A percentile compares a stretch with the other conserved stretches of the same genome.
These are phyloP conservation scores for Lachancea sp. DNA, from an alignment of 805 yeast genomes.

Conservation along the genomic window DNA sequence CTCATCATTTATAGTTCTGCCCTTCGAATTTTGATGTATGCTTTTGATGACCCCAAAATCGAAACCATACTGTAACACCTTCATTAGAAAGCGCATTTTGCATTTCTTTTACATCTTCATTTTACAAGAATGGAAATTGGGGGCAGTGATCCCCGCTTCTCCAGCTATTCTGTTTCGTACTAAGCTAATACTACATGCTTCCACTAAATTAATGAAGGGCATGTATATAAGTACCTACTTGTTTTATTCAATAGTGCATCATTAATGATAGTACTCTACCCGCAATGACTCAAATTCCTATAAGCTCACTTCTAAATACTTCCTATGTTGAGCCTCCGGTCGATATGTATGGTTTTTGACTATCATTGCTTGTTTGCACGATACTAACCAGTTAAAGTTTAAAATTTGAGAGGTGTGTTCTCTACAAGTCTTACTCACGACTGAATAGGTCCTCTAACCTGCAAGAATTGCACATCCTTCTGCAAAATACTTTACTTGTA, in stretches of 20 bases:
- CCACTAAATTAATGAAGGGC: not conserved
- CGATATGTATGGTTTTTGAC: conserved; percentile 4
- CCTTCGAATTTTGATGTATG: not conserved
- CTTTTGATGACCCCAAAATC: not conserved
- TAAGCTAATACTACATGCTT: not conserved
- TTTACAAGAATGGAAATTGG: not conserved
- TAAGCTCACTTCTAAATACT: conserved; percentile 18
- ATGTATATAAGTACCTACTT: not conserved
- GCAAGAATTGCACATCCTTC: not conserved
- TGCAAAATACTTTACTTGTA: conserved; percentile 11
- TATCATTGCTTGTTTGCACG: not conserved
- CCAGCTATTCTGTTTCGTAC: not conserved
- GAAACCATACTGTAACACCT: not conserved
- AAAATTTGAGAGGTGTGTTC: not conserved
- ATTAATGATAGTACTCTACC: not conserved
- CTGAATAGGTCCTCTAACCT: not conserved
- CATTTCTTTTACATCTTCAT: not conserved
- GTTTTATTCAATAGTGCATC: not conserved
- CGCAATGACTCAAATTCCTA: conserved; percentile 19
- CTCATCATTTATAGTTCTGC: not conserved
- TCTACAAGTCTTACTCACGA: not conserved
- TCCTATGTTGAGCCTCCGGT: conserved; percentile 6
- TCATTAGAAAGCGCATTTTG: not conserved
- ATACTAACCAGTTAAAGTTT: not conserved
- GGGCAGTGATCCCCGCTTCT: not conserved